These are phyloP conservation scores for Fonsecaea multimorphosa DNA, from an alignment of 2,329 filamentous ascomycete genomes.

Conservation along the genomic window DNA sequence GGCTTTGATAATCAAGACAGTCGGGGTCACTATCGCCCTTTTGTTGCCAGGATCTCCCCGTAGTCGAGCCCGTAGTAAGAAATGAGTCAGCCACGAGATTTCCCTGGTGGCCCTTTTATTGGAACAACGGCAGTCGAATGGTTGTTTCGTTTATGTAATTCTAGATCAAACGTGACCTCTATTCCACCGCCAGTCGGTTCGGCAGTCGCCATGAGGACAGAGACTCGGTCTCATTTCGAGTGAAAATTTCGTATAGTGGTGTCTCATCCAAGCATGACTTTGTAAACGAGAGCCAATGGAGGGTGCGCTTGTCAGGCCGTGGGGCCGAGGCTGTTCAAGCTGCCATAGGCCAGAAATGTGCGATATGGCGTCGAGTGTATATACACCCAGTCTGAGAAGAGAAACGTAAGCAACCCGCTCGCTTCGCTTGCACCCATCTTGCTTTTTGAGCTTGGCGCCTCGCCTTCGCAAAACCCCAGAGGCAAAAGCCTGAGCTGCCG, in stretches of 20 bases:
- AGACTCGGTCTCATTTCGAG: neutral
- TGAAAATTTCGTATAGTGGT: conserved; percentile 6
- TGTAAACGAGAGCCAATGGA: neutral
- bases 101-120: neutral
- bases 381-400: conserved; percentile 4
- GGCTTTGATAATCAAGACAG: conserved; percentile 16
- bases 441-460: conserved; percentile 1
- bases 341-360: conserved; percentile 1
- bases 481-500: neutral
- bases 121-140: neutral
- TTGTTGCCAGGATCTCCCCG: neutral
- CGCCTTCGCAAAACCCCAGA: neutral
- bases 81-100: neutral
- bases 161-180: neutral
- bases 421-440: neutral
- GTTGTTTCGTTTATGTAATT: conserved; percentile 8
- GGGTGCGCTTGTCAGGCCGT: neutral
- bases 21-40: neutral
- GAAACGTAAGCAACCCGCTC: conserved; percentile 14
- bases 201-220: neutral
- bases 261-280: conserved; percentile 3
- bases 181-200: neutral
- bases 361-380: neutral
- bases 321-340: neutral
- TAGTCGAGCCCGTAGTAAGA: neutral